Percentiles rank a stretch among this genome's conserved stretches.
Conservation (phyloP, 108 stramenopile genomes). For the Hondaea fermentalgiana region DNA sequence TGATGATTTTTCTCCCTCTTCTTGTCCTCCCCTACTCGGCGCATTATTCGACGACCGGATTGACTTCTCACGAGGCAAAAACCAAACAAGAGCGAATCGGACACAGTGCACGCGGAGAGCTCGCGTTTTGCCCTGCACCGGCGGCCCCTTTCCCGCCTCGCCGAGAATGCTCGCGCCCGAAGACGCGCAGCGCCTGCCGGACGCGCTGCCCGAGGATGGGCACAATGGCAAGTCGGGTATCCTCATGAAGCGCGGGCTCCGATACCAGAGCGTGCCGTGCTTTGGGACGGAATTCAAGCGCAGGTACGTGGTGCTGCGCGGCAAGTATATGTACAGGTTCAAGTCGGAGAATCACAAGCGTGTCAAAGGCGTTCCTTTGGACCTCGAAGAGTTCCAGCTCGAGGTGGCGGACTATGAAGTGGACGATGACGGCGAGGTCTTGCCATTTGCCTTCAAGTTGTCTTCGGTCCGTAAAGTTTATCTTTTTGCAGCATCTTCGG, state of each 20-base stretch:
- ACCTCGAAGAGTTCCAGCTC: background rate
- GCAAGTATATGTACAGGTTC: slow-evolving; percentile 5
- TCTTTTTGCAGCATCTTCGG: background rate
- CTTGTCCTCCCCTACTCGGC: background rate
- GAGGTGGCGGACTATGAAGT: background rate
- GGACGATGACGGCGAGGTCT: background rate
- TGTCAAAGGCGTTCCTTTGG: background rate
- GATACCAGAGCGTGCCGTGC: slow-evolving; percentile 6
- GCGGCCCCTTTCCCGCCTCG: too few relatives aligned
- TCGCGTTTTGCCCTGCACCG: too few relatives aligned
- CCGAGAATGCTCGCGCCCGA: background rate
- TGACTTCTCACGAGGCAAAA: background rate
- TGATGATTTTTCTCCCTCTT: background rate
- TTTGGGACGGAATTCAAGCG: background rate
- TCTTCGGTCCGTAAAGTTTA: background rate
- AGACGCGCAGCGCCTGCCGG: background rate
- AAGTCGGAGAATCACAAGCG: background rate
- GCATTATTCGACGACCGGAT: background rate
- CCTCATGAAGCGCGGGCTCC: background rate
- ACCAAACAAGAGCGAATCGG: too few relatives aligned
- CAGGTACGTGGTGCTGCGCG: background rate
- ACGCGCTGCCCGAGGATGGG: background rate
- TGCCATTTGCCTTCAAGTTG: background rate
- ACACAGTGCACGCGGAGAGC: too few relatives aligned
- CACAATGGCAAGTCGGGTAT: background rate